Evolutionary conservation across 371 early-diverging fungal species (phyloP).

Genomic region (Massospora cicadina): DNA sequence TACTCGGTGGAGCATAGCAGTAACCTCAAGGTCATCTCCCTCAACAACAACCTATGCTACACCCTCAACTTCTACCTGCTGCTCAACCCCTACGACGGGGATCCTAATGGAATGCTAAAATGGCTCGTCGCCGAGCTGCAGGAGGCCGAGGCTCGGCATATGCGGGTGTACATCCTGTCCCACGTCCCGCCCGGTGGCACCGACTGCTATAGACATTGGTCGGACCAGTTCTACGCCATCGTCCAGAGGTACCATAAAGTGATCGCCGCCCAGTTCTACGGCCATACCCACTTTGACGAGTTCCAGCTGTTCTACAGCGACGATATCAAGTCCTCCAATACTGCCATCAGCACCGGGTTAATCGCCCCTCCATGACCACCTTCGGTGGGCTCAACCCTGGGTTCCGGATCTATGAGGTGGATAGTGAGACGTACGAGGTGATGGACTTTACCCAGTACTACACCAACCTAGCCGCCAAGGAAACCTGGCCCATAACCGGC

Average conservation of each 20-base stretch:
- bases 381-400: slow-evolving; percentile 12
- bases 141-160: slow-evolving; percentile 9
- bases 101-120: slow-evolving; percentile 13
- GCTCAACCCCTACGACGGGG: slow-evolving; percentile 1
- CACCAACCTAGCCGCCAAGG: background rate
- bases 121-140: slow-evolving; percentile 12
- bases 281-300: slow-evolving; percentile 13
- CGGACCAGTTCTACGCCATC: slow-evolving; percentile 6
- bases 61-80: slow-evolving; percentile 4
- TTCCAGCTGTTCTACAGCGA: slow-evolving; percentile 12
- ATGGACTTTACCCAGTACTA: slow-evolving; percentile 10
- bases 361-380: slow-evolving; percentile 13
- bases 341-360: slow-evolving; percentile 9
- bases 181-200: slow-evolving; percentile 4
- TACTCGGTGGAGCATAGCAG: slow-evolving; percentile 11
- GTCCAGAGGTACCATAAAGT: slow-evolving; percentile 10
- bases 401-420: slow-evolving; percentile 13
- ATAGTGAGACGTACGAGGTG: slow-evolving; percentile 10
- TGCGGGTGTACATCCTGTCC: slow-evolving; percentile 11
- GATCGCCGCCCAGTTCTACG: slow-evolving; percentile 14
- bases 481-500: background rate
- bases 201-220: slow-evolving; percentile 8
- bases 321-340: background rate
- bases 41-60: slow-evolving; percentile 13
- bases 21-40: slow-evolving; percentile 9